These are phyloP conservation scores for Bipolaris gigantea DNA, from an alignment of 2,329 filamentous ascomycete species.

Conservation along the genomic window DNA sequence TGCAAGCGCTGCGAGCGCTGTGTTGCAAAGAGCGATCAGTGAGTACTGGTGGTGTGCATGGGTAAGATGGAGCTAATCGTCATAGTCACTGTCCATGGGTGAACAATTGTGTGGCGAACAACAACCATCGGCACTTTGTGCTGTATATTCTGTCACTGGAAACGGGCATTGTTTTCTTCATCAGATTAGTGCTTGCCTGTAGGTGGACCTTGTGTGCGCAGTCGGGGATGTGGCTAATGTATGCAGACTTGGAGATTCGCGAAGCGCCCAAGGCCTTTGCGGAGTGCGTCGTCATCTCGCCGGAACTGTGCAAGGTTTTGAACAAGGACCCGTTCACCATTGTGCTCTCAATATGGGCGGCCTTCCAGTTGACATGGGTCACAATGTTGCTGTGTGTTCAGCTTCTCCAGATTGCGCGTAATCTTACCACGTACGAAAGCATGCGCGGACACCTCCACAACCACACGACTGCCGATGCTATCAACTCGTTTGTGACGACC, in stretches of 20 bases:
- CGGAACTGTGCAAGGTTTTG: conserved; percentile 72
- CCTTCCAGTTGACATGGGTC: conserved; percentile 89
- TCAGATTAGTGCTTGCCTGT: conserved; percentile 75
- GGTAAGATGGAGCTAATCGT: conserved; percentile 18
- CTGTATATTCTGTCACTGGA: conserved; percentile 82
- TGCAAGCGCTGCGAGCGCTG: conserved; percentile 89
- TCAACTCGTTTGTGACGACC: conserved; percentile 76
- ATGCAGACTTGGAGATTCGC: conserved; percentile 64
- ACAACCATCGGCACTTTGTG: conserved; percentile 96
- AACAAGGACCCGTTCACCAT: conserved; percentile 84
- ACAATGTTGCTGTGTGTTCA: conserved; percentile 97
- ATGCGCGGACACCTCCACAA: conserved; percentile 78
- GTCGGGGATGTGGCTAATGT: conserved; percentile 27
- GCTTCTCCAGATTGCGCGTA: conserved; percentile 85
- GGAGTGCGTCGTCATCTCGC: conserved; percentile 75
- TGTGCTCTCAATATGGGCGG: conserved; percentile 75
- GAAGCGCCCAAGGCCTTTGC: conserved; percentile 51
- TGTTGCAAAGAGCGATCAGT: conserved; percentile 97
- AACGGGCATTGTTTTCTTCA: conserved; percentile 70
- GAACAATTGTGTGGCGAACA: conserved; percentile 91
- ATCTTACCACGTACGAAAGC: conserved; percentile 94
- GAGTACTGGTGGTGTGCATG: conserved; percentile 46
- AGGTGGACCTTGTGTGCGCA: conserved; percentile 38
- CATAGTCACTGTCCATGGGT: conserved; percentile 96
- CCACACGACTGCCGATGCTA: conserved; percentile 58